Conservation (phyloP, 805 yeast species). For the Isabelozyma pseudorhagii region DNA sequence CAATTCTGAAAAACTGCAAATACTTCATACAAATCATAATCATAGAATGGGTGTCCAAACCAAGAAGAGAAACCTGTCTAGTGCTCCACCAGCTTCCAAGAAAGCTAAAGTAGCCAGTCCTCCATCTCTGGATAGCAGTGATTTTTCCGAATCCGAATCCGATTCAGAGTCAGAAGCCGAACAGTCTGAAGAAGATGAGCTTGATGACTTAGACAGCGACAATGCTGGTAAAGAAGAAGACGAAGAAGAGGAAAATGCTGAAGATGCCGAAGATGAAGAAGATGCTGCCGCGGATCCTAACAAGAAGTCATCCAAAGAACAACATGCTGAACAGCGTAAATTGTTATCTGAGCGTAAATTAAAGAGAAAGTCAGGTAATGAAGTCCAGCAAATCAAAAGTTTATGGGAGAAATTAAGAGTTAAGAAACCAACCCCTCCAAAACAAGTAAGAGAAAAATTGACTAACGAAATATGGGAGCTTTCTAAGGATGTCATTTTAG, state of each 20-base stretch:
- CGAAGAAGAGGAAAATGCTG: slow-evolving; percentile 22
- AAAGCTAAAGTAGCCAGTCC: slow-evolving; percentile 23
- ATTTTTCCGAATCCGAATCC: slow-evolving; percentile 13
- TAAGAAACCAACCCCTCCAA: slow-evolving; percentile 76
- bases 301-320: slow-evolving; percentile 56
- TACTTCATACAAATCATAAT: slow-evolving; percentile 1
- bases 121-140: background rate
- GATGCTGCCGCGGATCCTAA: slow-evolving; percentile 30
- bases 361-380: slow-evolving; percentile 81
- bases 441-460: slow-evolving; percentile 69
- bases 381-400: slow-evolving; percentile 78
- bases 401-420: slow-evolving; percentile 92
- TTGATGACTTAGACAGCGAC: slow-evolving; percentile 13
- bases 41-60: slow-evolving; percentile 15
- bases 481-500: slow-evolving; percentile 72
- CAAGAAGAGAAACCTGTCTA: slow-evolving; percentile 16
- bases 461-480: slow-evolving; percentile 84
- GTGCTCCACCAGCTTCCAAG: slow-evolving; percentile 9
- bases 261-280: slow-evolving; percentile 12
- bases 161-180: slow-evolving; percentile 26
- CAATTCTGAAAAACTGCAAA: background rate
- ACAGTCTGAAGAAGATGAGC: slow-evolving; percentile 19
- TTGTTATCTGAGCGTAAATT: slow-evolving; percentile 78
- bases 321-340: slow-evolving; percentile 80
- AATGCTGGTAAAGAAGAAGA: slow-evolving; percentile 18